These are phyloP conservation scores for Zymoseptoria brevis DNA, from an alignment of 2,329 filamentous ascomycete genomes.

Conservation along the genomic window DNA sequence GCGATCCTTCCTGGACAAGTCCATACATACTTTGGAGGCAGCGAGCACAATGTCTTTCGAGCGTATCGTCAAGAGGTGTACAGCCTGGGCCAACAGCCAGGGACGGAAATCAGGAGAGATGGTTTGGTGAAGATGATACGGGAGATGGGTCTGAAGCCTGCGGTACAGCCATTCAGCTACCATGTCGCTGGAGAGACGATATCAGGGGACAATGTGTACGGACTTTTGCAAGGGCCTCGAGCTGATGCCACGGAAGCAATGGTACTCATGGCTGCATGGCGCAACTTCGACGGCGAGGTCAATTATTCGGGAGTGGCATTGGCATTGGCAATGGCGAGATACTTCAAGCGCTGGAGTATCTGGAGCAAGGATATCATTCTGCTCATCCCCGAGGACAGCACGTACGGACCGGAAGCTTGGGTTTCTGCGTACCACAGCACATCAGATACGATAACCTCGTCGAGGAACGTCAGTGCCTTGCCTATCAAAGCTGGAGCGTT, in stretches of 20 bases:
- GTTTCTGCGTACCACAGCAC: conserved; percentile 95
- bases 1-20: conserved; percentile 92
- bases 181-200: conserved; percentile 65
- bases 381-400: conserved; percentile 79
- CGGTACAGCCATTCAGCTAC: conserved; percentile 82
- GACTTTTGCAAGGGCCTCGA: conserved; percentile 82
- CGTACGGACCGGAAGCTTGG: conserved; percentile 88
- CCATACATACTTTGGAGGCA: conserved; percentile 94
- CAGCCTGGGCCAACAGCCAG: conserved; percentile 42
- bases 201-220: conserved; percentile 83
- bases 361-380: conserved; percentile 99
- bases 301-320: conserved; percentile 85
- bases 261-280: conserved; percentile 84
- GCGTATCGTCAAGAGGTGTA: conserved; percentile 82
- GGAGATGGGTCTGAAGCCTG: conserved; percentile 76
- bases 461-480: conserved; percentile 56
- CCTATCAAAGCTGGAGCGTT: conserved; percentile 87
- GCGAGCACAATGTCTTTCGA: conserved; percentile 88
- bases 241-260: conserved; percentile 97
- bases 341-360: conserved; percentile 95
- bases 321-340: conserved; percentile 77
- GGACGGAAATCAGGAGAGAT: conserved; percentile 30
- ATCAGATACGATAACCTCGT: conserved; percentile 54
- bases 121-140: conserved; percentile 68
- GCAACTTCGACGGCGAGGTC: conserved; percentile 65